Percentiles rank a stretch among this genome's conserved stretches.
Evolutionary conservation across 164 flowering plant species (phyloP).

Genomic region (Sedum album): DNA sequence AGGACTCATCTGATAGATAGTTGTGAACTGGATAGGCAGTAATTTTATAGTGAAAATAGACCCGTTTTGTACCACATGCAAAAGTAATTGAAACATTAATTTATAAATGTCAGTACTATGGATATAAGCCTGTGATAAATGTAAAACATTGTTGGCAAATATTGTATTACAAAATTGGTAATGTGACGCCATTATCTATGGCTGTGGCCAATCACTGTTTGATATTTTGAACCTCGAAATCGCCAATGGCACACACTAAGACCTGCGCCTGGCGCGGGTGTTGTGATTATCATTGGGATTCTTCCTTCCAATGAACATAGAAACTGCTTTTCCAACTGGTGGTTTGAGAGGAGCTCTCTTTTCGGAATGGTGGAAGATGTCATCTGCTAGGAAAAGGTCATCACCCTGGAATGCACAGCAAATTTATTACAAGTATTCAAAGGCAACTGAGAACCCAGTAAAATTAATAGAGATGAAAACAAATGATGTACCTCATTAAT

Average conservation of each 20-base stretch:
- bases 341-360: conserved; percentile 59
- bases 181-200: too few species aligned
- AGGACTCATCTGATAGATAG: too few species aligned
- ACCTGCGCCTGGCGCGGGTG: conserved; percentile 35
- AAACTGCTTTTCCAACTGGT: conserved; percentile 62
- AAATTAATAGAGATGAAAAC: not conserved
- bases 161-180: too few species aligned
- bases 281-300: conserved; percentile 86
- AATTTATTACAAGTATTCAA: not conserved
- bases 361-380: conserved; percentile 47
- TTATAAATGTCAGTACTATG: too few species aligned
- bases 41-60: too few species aligned
- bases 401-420: conserved; percentile 29
- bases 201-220: too few species aligned
- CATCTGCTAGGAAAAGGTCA: conserved; percentile 37
- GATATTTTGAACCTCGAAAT: too few species aligned
- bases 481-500: conserved; percentile 41
- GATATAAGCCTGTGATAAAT: too few species aligned
- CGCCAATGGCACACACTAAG: not conserved
- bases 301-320: conserved; percentile 65
- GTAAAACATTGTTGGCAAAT: too few species aligned
- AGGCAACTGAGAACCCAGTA: not conserved
- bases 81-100: too few species aligned
- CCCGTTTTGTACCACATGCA: too few species aligned
- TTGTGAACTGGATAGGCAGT: too few species aligned